phyloP scores from a whole-genome alignment of 2,329 filamentous ascomycete species.

The Neurospora sp. region DNA sequence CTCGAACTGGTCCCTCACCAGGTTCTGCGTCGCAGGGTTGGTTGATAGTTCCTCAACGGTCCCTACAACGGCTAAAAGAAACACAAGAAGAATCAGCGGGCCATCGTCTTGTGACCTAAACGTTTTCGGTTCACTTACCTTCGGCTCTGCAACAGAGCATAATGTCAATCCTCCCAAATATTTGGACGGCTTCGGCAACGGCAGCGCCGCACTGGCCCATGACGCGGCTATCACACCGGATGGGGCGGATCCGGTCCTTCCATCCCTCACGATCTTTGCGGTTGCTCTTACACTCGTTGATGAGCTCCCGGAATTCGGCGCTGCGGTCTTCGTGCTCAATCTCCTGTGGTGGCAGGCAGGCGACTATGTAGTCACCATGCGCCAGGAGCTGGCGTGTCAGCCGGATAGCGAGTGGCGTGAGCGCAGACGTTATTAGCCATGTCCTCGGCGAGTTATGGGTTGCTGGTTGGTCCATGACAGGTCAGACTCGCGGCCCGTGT shows the following conservation, averaged over 20 bases:
- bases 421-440: slow-evolving; percentile 84
- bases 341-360: slow-evolving; percentile 69
- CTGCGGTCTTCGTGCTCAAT: slow-evolving; percentile 68
- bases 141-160: slow-evolving; percentile 83
- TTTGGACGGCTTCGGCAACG: slow-evolving; percentile 73
- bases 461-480: slow-evolving; percentile 35
- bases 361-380: slow-evolving; percentile 87
- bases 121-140: slow-evolving; percentile 36
- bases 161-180: slow-evolving; percentile 83
- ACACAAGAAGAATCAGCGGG: not conserved
- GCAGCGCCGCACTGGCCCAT: slow-evolving; percentile 72
- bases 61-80: slow-evolving; percentile 62
- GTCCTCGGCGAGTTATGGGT: slow-evolving; percentile 69
- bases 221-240: slow-evolving; percentile 51
- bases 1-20: slow-evolving; percentile 88
- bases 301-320: slow-evolving; percentile 69
- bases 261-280: slow-evolving; percentile 63
- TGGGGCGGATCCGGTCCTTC: slow-evolving; percentile 64
- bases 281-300: slow-evolving; percentile 56
- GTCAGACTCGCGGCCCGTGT: slow-evolving; percentile 8
- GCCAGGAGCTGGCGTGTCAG: slow-evolving; percentile 71
- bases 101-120: not conserved
- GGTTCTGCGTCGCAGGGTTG: slow-evolving; percentile 58
- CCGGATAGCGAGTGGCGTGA: slow-evolving; percentile 75
- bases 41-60: slow-evolving; percentile 83